A percentile compares a stretch with the other conserved stretches of the same genome.
Evolutionary conservation across 257 asterid species (phyloP).

Genomic region (Solanum habrochaites): DNA sequence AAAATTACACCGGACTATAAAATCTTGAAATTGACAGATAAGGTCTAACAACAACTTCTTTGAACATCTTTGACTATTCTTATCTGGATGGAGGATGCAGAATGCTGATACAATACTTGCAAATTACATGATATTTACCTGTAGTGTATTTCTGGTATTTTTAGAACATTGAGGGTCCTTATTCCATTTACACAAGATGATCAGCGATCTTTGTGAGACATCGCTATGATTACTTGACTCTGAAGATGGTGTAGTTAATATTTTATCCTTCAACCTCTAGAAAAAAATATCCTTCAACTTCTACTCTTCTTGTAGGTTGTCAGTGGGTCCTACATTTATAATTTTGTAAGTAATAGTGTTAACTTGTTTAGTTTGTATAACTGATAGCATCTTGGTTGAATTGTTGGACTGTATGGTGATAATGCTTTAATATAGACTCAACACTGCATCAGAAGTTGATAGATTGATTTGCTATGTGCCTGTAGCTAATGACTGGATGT

Average conservation of each 20-base stretch:
- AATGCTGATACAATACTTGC: background rate
- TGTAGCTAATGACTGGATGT: background rate
- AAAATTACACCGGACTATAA: background rate
- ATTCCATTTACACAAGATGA: background rate
- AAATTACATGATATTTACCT: background rate
- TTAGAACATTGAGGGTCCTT: background rate
- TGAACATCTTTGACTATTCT: background rate
- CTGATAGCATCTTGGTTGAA: background rate
- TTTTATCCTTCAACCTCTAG: background rate
- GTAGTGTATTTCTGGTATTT: background rate
- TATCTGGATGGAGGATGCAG: background rate
- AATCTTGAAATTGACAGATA: background rate
- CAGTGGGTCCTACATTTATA: background rate
- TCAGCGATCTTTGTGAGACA: background rate
- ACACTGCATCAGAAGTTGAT: background rate
- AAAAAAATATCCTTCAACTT: background rate
- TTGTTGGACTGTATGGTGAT: background rate
- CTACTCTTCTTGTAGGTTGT: background rate
- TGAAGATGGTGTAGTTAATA: background rate
- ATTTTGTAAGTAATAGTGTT: background rate
- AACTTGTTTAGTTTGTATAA: background rate
- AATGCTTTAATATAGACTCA: background rate
- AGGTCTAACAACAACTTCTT: background rate
- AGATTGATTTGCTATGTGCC: background rate
- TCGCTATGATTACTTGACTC: background rate